Evolutionary conservation across 768 basidiomycete species (phyloP).

Genomic region (Leucosporidium yakuticum): DNA sequence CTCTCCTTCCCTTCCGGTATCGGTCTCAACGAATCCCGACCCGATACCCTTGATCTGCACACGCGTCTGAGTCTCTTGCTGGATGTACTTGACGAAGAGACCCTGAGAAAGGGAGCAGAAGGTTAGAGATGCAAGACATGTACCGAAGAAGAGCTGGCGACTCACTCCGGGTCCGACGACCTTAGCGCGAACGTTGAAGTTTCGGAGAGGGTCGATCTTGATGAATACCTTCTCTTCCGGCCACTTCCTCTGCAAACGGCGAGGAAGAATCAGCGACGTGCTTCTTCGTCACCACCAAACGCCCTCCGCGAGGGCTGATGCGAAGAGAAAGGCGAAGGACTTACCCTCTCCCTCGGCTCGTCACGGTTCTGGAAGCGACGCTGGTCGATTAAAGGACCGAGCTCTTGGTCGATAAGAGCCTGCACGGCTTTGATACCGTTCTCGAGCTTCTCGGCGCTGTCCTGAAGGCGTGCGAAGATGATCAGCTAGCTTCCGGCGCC

Average conservation of each 20-base stretch:
- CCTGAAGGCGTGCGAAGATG: slow-evolving; percentile 1
- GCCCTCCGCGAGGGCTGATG: background rate
- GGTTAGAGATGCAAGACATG: background rate
- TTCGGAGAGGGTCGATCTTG: slow-evolving; percentile 79
- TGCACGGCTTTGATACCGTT: slow-evolving; percentile 44
- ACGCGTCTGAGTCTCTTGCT: slow-evolving; percentile 87
- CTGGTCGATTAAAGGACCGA: slow-evolving; percentile 46
- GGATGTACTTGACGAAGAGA: slow-evolving; percentile 96
- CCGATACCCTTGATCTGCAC: slow-evolving; percentile 96
- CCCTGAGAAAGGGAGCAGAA: slow-evolving; percentile 51
- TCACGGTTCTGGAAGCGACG: slow-evolving; percentile 48
- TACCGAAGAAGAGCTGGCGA: slow-evolving; percentile 19
- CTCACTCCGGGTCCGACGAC: slow-evolving; percentile 87
- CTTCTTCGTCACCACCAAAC: background rate
- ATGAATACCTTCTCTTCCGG: slow-evolving; percentile 93
- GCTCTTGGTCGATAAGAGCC: slow-evolving; percentile 46
- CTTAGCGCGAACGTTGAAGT: slow-evolving; percentile 96
- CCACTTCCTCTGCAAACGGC: slow-evolving; percentile 74
- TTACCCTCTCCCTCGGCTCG: slow-evolving; percentile 31
- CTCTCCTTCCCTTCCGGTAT: slow-evolving; percentile 78
- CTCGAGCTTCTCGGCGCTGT: slow-evolving; percentile 44
- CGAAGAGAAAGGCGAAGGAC: background rate
- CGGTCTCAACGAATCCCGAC: slow-evolving; percentile 88
- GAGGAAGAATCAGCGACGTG: background rate
- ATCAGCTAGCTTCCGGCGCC: background rate